phyloP scores from a whole-genome alignment of 768 basidiomycete species.

The Leucosporidium creatinivorum region DNA sequence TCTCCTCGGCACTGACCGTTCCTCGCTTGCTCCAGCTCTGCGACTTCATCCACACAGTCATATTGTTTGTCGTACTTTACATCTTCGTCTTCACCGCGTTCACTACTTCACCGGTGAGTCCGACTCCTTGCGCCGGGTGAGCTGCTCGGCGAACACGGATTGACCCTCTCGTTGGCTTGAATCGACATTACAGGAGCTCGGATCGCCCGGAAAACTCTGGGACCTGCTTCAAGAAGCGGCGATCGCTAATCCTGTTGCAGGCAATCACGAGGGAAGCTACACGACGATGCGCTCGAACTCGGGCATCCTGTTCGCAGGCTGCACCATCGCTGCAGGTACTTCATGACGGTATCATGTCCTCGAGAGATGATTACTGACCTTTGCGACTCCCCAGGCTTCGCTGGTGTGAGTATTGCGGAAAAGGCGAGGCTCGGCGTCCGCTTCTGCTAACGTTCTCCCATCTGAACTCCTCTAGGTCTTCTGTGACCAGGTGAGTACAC shows the following conservation, averaged over 20 bases:
- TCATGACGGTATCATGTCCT: too few species aligned
- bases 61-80: constrained; percentile 80
- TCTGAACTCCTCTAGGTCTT: constrained; percentile 52
- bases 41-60: constrained; percentile 55
- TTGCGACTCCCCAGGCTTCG: neutral
- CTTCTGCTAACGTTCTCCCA: too few species aligned
- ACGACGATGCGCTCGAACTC: constrained; percentile 43
- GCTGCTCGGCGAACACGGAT: too few species aligned
- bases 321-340: neutral
- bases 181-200: constrained; percentile 52
- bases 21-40: neutral
- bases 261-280: constrained; percentile 80
- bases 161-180: too few species aligned
- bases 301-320: constrained; percentile 70
- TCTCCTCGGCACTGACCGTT: constrained; percentile 47
- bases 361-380: too few species aligned
- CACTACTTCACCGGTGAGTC: constrained; percentile 51
- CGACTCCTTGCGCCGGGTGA: too few species aligned
- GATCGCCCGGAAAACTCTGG: constrained; percentile 61
- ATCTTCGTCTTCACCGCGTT: constrained; percentile 70
- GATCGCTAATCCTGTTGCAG: constrained; percentile 54
- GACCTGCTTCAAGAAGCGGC: constrained; percentile 62
- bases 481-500: constrained; percentile 23
- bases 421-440: constrained; percentile 43
- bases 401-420: neutral